Evolutionary conservation across 139 green algal species (phyloP), one percentile per base, ranked within the genome.

Genomic region (Chlamydomonas incerta): DNA sequence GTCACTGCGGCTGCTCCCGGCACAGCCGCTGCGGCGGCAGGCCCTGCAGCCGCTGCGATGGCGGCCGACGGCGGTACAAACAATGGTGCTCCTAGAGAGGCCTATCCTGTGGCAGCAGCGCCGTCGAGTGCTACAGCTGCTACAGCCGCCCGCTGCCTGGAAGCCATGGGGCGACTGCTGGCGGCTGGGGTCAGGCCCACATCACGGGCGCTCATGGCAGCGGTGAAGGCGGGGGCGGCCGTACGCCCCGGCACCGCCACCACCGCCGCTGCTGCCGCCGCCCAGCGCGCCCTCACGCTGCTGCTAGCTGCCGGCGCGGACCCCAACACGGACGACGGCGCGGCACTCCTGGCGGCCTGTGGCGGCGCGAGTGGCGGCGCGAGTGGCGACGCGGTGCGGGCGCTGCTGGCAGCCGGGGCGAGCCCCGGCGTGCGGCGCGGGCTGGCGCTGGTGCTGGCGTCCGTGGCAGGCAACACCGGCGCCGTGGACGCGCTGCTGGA

Each of bases 371-470:
- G 50, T 14, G 73, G 73, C 0, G 55, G 3, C 3, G n/a, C 18
- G 8, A 52, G 52, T 33, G 55, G 2, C 26, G 58, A 26, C 20
- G 74, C 67, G 24, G 74, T 82, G 28, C 58, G 58, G 58, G 74
- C 34, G 74, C 74, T 82, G 35, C 74, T 82, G 5, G 55, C 33
- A 0, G 57, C n/a, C 24, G 74, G 74, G 29, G 74, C 74, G 26
- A 35, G 28, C 24, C 21, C 34, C 1, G 24, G 13, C 0, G 34
- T 58, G 9, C 23, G 21, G 26, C 41, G 41, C 5, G 41, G 41
- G 41, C 41, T 50, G 41, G 41, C 41, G 8, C 41, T 50, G 41
- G 41, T 50, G 6, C 41, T 5, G 41, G 41, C 41, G 41, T 50
- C 6, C 8, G 41, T 50, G 41, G 41, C 41, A 8, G 41, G 41